These are phyloP conservation scores for Fusarium subglutinans DNA, from an alignment of 2,329 filamentous ascomycete genomes.

Conservation along the genomic window DNA sequence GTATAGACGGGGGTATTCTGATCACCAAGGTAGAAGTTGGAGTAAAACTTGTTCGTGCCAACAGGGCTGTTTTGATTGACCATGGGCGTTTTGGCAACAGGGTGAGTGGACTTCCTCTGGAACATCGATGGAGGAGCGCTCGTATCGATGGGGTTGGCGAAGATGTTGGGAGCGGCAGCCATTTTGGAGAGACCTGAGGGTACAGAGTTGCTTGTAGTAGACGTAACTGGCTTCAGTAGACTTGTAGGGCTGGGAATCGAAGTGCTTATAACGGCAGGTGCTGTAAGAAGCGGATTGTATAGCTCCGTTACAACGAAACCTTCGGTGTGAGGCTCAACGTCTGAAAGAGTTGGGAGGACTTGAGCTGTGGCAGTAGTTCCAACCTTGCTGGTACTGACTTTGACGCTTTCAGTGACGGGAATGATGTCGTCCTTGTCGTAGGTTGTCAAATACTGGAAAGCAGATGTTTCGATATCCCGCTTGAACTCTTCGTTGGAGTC, in stretches of 20 bases:
- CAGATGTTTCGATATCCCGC: conserved; percentile 32
- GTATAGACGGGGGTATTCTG: conserved; percentile 77
- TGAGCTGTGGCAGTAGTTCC: conserved; percentile 41
- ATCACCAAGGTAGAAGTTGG: conserved; percentile 80
- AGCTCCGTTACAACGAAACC: conserved; percentile 43
- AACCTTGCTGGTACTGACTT: conserved; percentile 37
- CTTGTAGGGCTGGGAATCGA: conserved; percentile 51
- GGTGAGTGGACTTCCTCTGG: conserved; percentile 62
- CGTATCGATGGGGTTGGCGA: conserved; percentile 63
- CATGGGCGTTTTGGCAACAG: conserved; percentile 64
- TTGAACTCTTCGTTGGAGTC: conserved; percentile 30
- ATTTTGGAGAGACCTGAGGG: conserved; percentile 34
- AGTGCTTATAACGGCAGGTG: conserved; percentile 24
- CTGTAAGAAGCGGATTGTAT: conserved; percentile 27
- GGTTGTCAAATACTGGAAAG: conserved; percentile 36
- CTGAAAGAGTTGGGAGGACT: conserved; percentile 44
- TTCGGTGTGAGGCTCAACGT: conserved; percentile 45
- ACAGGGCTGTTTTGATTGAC: conserved; percentile 61
- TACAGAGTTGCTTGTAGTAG: conserved; percentile 37
- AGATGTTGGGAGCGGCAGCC: conserved; percentile 58
- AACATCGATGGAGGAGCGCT: conserved; percentile 61
- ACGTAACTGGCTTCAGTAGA: conserved; percentile 41
- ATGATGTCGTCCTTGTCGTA: conserved; percentile 42
- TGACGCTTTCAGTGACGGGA: conserved; percentile 40
- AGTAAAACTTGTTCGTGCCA: conserved; percentile 83